phyloP scores from a whole-genome alignment of 495 filamentous ascomycete species.

The Pseudotulostoma volvatum region DNA sequence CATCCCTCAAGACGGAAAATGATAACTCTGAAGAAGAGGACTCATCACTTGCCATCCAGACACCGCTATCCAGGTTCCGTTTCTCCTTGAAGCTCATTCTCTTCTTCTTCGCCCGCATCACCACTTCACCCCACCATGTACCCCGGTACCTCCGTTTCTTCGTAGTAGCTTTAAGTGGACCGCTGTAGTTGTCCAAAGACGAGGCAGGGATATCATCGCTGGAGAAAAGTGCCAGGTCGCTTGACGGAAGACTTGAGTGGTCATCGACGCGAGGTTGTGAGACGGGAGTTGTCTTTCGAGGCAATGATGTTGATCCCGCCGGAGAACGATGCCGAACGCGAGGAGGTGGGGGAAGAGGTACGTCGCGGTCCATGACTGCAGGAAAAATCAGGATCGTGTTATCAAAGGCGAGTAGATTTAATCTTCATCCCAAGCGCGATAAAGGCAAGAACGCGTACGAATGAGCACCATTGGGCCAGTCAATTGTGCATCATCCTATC shows the following conservation, averaged over 20 bases:
- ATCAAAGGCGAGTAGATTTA: background rate
- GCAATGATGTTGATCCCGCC: constrained; percentile 9
- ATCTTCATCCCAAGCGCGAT: background rate
- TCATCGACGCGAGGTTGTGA: constrained; percentile 21
- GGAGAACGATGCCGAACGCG: constrained; percentile 27
- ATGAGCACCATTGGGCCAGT: background rate
- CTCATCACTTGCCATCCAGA: constrained; percentile 62
- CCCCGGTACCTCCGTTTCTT: constrained; percentile 51
- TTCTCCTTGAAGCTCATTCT: constrained; percentile 38
- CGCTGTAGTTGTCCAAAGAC: constrained; percentile 51
- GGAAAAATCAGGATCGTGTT: background rate
- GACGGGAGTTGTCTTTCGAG: constrained; percentile 17
- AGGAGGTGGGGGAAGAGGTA: constrained; percentile 29
- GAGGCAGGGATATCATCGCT: constrained; percentile 59
- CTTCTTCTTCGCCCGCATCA: constrained; percentile 30
- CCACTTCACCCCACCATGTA: constrained; percentile 54
- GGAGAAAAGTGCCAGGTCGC: constrained; percentile 61
- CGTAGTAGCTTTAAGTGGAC: constrained; percentile 22
- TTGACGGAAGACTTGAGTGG: constrained; percentile 38
- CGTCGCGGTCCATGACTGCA: constrained; percentile 24
- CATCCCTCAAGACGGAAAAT: constrained; percentile 22
- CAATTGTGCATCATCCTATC: too few species aligned
- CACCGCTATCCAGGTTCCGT: constrained; percentile 60
- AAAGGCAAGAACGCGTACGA: background rate
- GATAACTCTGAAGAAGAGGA: constrained; percentile 14